These are phyloP conservation scores for Clonostachys sp. DNA, from an alignment of 2,329 filamentous ascomycete species.

Conservation along the genomic window DNA sequence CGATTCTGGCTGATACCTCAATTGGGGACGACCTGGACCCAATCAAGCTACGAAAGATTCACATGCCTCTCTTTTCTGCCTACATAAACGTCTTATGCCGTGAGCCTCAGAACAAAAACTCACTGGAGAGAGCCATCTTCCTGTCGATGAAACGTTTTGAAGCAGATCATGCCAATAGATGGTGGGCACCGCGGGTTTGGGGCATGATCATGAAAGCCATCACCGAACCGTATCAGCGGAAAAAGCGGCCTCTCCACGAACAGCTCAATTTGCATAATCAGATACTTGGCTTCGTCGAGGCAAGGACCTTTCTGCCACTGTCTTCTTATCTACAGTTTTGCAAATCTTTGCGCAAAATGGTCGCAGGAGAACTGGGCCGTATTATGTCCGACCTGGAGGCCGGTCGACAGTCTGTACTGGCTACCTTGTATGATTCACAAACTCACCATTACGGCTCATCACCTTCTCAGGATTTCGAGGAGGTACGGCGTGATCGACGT, in stretches of 20 bases:
- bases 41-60: constrained; percentile 13
- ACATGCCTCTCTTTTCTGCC: constrained; percentile 35
- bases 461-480: no score
- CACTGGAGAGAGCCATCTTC: constrained; percentile 20
- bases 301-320: constrained; percentile 10
- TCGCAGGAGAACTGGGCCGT: background rate
- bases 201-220: constrained; percentile 19
- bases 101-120: background rate
- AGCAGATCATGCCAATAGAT: background rate
- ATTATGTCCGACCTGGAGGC: constrained; percentile 8
- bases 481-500: no score
- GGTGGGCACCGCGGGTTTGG: constrained; percentile 23
- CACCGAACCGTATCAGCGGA: background rate
- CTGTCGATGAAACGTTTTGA: constrained; percentile 6
- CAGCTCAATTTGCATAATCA: constrained; percentile 20
- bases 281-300: constrained; percentile 19
- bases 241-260: constrained; percentile 9
- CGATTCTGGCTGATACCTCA: background rate
- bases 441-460: no score
- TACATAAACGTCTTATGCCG: constrained; percentile 31
- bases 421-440: no score
- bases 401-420: background rate
- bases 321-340: constrained; percentile 11
- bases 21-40: constrained; percentile 10
- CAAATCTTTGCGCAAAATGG: constrained; percentile 13